Percentiles rank a stretch among this genome's conserved stretches.
Conservation (phyloP, 2,329 filamentous ascomycete species). For the Pseudohalonectria lignicola region DNA sequence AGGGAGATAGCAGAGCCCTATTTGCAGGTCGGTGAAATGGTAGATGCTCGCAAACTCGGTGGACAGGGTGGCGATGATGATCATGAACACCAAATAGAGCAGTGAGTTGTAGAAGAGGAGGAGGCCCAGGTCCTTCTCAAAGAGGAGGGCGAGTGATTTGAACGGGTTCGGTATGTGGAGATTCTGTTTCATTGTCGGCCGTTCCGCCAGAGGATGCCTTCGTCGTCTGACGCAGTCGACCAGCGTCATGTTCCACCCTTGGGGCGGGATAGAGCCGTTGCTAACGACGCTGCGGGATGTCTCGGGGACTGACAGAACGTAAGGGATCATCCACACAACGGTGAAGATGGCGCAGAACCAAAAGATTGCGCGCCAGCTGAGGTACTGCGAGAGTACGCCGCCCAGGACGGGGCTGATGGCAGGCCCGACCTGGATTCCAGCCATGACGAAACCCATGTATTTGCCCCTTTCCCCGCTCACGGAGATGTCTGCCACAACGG, state of each 20-base stretch:
- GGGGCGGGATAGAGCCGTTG: constrained; percentile 49
- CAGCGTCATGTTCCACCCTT: constrained; percentile 45
- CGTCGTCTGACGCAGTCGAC: constrained; percentile 34
- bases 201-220: constrained; percentile 18
- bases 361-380: constrained; percentile 59
- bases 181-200: constrained; percentile 24
- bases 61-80: constrained; percentile 39
- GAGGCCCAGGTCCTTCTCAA: constrained; percentile 46
- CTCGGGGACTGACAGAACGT: constrained; percentile 46
- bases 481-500: constrained; percentile 61
- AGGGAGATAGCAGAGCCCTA: constrained; percentile 44
- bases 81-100: constrained; percentile 45
- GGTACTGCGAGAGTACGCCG: constrained; percentile 49
- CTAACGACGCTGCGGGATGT: constrained; percentile 49
- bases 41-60: constrained; percentile 41
- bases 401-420: constrained; percentile 50
- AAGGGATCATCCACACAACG: constrained; percentile 38
- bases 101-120: constrained; percentile 40
- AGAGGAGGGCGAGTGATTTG: constrained; percentile 38
- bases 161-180: constrained; percentile 46
- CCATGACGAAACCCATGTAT: constrained; percentile 59
- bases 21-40: constrained; percentile 34
- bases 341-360: constrained; percentile 55
- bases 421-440: constrained; percentile 44
- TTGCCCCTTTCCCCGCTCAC: constrained; percentile 59